These are phyloP conservation scores for Alloascoidea africana DNA, from an alignment of 805 yeast genomes.

Conservation along the genomic window DNA sequence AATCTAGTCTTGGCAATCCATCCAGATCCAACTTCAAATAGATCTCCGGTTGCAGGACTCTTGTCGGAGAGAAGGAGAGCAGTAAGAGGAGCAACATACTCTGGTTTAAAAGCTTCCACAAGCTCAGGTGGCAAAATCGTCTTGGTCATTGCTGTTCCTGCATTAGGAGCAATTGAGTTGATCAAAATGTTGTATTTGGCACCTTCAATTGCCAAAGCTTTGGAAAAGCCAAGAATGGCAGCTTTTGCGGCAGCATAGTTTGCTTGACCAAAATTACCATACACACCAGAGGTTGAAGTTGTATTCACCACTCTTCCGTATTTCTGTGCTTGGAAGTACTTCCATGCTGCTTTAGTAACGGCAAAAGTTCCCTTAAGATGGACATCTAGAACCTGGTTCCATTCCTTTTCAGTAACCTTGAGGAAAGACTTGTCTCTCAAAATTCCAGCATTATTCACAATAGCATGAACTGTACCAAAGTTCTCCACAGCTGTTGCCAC, in stretches of 20 bases:
- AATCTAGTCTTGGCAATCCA: conserved; percentile 93
- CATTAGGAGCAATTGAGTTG: conserved; percentile 90
- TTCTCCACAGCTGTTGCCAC: conserved; percentile 60
- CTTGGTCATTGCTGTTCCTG: conserved; percentile 94
- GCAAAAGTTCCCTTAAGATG: conserved; percentile 74
- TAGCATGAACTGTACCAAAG: conserved; percentile 74
- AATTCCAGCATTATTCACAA: conserved; percentile 94
- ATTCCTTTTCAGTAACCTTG: conserved; percentile 72
- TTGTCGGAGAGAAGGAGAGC: conserved; percentile 66
- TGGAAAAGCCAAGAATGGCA: conserved; percentile 73
- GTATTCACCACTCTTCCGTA: conserved; percentile 78
- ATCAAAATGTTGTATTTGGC: conserved; percentile 58
- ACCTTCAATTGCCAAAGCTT: conserved; percentile 86
- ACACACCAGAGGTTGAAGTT: conserved; percentile 91
- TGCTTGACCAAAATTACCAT: conserved; percentile 96
- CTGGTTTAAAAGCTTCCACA: conserved; percentile 71
- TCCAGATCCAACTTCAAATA: conserved; percentile 91
- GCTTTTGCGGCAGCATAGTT: conserved; percentile 91
- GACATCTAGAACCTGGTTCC: conserved; percentile 69
- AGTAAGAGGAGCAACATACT: conserved; percentile 81
- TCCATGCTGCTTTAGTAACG: conserved; percentile 87
- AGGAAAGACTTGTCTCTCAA: conserved; percentile 77
- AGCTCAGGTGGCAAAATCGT: conserved; percentile 73
- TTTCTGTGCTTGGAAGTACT: conserved; percentile 62
- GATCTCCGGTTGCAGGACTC: conserved; percentile 60